These are phyloP conservation scores for Spergularia bocconei DNA, from an alignment of 148 eudicot genomes.

Conservation along the genomic window DNA sequence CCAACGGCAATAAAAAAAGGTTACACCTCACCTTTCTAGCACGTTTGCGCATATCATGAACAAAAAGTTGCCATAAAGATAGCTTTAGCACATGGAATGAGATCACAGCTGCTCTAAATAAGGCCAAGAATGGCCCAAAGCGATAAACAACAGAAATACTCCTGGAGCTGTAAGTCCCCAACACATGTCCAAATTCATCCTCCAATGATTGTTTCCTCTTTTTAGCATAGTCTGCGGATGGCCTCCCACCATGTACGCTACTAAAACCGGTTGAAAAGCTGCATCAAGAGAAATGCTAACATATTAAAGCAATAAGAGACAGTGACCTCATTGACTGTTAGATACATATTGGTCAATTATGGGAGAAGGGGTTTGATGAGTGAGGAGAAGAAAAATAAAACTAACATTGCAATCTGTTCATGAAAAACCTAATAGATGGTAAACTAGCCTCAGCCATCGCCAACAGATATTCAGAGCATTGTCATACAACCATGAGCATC, in stretches of 20 bases:
- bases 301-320: neutral
- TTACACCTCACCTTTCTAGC: slow-evolving; percentile 60
- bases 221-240: slow-evolving; percentile 88
- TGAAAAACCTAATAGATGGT: too few species aligned
- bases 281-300: slow-evolving; percentile 28
- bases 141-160: slow-evolving; percentile 62
- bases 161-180: slow-evolving; percentile 70
- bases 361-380: too few species aligned
- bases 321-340: neutral
- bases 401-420: too few species aligned
- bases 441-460: too few species aligned
- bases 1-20: neutral
- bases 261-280: slow-evolving; percentile 69
- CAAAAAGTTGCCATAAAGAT: slow-evolving; percentile 69
- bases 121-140: slow-evolving; percentile 92
- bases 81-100: slow-evolving; percentile 83
- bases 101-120: slow-evolving; percentile 87
- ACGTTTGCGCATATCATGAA: slow-evolving; percentile 68
- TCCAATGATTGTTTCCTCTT: slow-evolving; percentile 86
- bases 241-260: slow-evolving; percentile 90
- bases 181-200: slow-evolving; percentile 71
- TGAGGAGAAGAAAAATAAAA: too few species aligned
- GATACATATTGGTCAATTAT: neutral
- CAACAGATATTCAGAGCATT: too few species aligned
- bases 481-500: too few species aligned